Percentiles rank a stretch among this genome's conserved stretches.
Evolutionary conservation across 257 asterid species (phyloP).

Genomic region (Oldenlandia corymbosa): DNA sequence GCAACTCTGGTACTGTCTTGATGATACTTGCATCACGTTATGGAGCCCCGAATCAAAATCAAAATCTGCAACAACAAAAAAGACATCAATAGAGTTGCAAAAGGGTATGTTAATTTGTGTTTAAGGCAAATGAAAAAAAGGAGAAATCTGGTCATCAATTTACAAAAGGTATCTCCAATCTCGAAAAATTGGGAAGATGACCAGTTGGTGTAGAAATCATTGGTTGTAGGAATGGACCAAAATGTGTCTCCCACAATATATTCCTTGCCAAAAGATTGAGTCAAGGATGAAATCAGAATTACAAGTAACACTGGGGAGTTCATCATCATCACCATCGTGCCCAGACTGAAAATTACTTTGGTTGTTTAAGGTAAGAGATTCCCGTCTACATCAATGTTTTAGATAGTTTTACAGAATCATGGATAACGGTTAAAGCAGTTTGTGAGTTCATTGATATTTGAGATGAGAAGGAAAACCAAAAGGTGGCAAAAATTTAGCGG

Average conservation of each 20-base stretch:
- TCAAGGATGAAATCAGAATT: not conserved
- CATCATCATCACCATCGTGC: not conserved
- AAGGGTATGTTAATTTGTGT: not conserved
- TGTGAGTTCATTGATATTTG: no score
- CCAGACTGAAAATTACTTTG: not conserved
- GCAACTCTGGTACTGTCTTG: constrained; percentile 45
- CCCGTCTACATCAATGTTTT: no score
- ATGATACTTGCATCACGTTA: constrained; percentile 50
- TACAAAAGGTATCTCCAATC: constrained; percentile 59
- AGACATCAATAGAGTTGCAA: not conserved
- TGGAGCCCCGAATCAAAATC: constrained; percentile 50
- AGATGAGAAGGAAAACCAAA: constrained; percentile 1
- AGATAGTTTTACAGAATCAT: no score
- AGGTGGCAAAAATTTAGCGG: not conserved
- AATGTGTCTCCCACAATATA: constrained; percentile 54
- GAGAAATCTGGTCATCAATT: not conserved
- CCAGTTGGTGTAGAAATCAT: constrained; percentile 58
- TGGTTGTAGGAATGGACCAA: constrained; percentile 60
- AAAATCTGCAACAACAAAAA: constrained; percentile 39
- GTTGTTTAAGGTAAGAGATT: no score
- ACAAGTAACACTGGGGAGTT: not conserved
- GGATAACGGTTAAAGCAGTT: not conserved
- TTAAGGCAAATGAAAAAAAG: not conserved
- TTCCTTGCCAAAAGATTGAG: constrained; percentile 17
- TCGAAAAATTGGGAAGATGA: constrained; percentile 48